phyloP scores from a whole-genome alignment of 139 green algal species.

The Chlamydomonas sp. region DNA sequence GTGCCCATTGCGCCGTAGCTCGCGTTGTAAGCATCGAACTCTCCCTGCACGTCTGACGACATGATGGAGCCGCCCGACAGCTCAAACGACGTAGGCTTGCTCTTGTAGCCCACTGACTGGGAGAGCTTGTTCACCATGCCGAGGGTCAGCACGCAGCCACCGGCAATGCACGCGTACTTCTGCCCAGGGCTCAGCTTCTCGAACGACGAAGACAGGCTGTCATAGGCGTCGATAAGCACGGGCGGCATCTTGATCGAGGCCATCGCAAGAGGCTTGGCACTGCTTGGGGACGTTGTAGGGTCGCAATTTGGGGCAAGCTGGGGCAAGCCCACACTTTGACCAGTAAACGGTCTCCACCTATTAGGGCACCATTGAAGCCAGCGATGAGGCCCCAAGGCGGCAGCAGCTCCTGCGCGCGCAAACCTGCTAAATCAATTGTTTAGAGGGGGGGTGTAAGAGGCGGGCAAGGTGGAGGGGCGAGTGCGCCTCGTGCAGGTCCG shows the following conservation, averaged over 20 bases:
- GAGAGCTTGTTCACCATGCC: conserved; percentile 5
- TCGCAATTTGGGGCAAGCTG: too few relatives aligned
- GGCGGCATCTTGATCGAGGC: conserved; percentile 1
- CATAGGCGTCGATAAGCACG: not conserved
- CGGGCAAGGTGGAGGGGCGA: too few relatives aligned
- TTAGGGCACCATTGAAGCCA: too few relatives aligned
- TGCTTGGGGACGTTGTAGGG: too few relatives aligned
- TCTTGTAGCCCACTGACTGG: conserved; percentile 15
- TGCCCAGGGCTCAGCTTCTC: conserved; percentile 22
- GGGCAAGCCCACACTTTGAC: too few relatives aligned
- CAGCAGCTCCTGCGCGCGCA: too few relatives aligned
- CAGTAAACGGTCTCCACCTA: too few relatives aligned
- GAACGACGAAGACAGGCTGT: not conserved
- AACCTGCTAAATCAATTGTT: too few relatives aligned
- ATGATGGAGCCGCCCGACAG: conserved; percentile 62
- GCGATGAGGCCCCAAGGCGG: too few relatives aligned
- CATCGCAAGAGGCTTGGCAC: too few relatives aligned
- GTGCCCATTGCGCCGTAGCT: conserved; percentile 48
- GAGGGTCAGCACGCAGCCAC: conserved; percentile 11
- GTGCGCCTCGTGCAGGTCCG: too few relatives aligned
- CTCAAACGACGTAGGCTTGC: conserved; percentile 54
- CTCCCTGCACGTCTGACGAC: conserved; percentile 44
- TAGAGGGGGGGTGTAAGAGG: too few relatives aligned
- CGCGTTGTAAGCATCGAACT: conserved; percentile 52
- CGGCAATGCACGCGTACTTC: conserved; percentile 16